phyloP scores from a whole-genome alignment of 2,329 filamentous ascomycete genomes.

The Phoma sp. region DNA sequence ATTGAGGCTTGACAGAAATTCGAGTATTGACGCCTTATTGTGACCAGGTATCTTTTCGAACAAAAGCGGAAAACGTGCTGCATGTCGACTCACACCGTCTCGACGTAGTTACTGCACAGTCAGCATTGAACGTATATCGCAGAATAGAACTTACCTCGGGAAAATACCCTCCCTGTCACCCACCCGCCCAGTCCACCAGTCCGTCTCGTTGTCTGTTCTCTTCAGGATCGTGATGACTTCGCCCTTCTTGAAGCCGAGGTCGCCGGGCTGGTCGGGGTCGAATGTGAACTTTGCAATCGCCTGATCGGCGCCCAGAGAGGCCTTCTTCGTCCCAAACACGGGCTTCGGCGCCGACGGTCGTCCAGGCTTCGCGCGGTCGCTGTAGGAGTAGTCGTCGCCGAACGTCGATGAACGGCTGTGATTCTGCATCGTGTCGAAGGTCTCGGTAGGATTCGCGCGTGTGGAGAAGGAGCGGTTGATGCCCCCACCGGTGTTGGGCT shows the following conservation, averaged over 20 bases:
- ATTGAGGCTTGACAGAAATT: background rate
- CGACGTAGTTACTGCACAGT: slow-evolving; percentile 49
- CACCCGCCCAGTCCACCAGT: slow-evolving; percentile 97
- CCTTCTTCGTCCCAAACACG: slow-evolving; percentile 67
- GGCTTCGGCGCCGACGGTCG: slow-evolving; percentile 90
- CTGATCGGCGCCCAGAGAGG: slow-evolving; percentile 69
- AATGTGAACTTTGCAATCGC: slow-evolving; percentile 93
- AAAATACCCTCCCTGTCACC: slow-evolving; percentile 89
- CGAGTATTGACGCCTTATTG: slow-evolving; percentile 11
- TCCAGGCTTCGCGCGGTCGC: slow-evolving; percentile 68
- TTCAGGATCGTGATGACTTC: slow-evolving; percentile 95
- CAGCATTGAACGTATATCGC: background rate
- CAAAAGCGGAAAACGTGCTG: background rate
- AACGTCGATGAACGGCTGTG: slow-evolving; percentile 51
- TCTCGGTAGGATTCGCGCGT: slow-evolving; percentile 57
- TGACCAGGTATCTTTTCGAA: slow-evolving; percentile 21
- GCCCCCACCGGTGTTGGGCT: slow-evolving; percentile 42
- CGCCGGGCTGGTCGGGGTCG: slow-evolving; percentile 89
- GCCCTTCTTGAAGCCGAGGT: slow-evolving; percentile 95
- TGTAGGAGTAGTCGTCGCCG: slow-evolving; percentile 60
- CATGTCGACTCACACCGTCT: slow-evolving; percentile 35
- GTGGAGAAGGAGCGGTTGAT: slow-evolving; percentile 59
- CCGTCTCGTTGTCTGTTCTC: slow-evolving; percentile 89
- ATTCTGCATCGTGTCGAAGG: slow-evolving; percentile 55
- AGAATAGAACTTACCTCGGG: slow-evolving; percentile 66